Percentiles rank a stretch among this genome's conserved stretches.
Evolutionary conservation across 768 basidiomycete species (phyloP).

Genomic region (Lactarius trivialis): DNA sequence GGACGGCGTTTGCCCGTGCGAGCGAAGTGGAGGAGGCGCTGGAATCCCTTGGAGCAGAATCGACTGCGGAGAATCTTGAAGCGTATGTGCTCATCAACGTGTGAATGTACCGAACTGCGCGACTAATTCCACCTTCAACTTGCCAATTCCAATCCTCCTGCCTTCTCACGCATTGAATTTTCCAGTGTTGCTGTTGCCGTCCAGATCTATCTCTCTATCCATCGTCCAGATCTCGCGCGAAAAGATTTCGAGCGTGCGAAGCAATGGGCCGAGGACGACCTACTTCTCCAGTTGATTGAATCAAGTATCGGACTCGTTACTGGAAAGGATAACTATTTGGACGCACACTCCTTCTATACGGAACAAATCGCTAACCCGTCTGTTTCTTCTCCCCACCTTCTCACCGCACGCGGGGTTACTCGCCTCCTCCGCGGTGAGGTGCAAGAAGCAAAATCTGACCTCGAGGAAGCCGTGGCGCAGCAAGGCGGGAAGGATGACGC

Average conservation of each 20-base stretch:
- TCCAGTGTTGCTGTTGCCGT: constrained; percentile 74
- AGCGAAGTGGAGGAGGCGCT: constrained; percentile 89
- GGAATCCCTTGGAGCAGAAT: constrained; percentile 68
- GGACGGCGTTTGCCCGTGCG: constrained; percentile 78
- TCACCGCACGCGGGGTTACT: constrained; percentile 74
- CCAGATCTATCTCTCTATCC: constrained; percentile 87
- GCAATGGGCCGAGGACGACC: constrained; percentile 82
- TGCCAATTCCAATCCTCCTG: background rate
- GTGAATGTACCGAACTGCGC: constrained; percentile 11
- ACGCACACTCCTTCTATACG: constrained; percentile 60
- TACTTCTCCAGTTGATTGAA: constrained; percentile 85
- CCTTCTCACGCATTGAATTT: constrained; percentile 9
- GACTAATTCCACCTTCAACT: background rate
- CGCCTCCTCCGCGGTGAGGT: constrained; percentile 74
- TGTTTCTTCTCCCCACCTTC: constrained; percentile 61
- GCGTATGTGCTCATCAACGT: constrained; percentile 51
- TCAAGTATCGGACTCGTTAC: constrained; percentile 71
- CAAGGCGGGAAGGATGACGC: constrained; percentile 44
- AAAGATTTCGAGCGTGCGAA: constrained; percentile 80
- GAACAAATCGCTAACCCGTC: constrained; percentile 81
- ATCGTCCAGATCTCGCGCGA: constrained; percentile 80
- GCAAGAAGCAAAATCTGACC: constrained; percentile 67
- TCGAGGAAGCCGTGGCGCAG: constrained; percentile 67
- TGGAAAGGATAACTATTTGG: constrained; percentile 59
- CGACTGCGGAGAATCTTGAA: constrained; percentile 74